These are phyloP conservation scores for Rhizopus arrhizus DNA, from an alignment of 371 early-diverging fungal genomes.

Conservation along the genomic window DNA sequence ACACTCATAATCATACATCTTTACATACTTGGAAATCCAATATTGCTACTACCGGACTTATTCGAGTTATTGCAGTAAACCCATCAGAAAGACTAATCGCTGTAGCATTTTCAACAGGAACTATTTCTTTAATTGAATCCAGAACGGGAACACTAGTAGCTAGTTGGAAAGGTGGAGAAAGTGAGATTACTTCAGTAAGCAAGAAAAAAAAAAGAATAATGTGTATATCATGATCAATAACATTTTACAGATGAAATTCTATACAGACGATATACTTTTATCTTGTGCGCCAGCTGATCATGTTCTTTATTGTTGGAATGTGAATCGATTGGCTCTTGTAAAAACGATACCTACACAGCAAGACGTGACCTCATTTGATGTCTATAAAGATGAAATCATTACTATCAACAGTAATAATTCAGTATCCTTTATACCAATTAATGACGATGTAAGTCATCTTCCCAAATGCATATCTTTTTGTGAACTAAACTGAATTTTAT, in stretches of 20 bases:
- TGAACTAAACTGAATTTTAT: not conserved
- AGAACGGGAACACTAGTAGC: conserved; percentile 65
- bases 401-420: conserved; percentile 67
- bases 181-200: conserved; percentile 62
- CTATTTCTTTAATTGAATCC: conserved; percentile 61
- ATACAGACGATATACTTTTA: conserved; percentile 60
- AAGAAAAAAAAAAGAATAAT: not conserved
- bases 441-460: conserved; percentile 59
- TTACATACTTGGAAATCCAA: conserved; percentile 57
- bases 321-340: conserved; percentile 53
- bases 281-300: conserved; percentile 70
- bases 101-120: conserved; percentile 61
- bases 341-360: conserved; percentile 60
- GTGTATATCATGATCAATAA: not conserved
- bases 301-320: conserved; percentile 66
- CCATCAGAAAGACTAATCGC: conserved; percentile 62
- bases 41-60: conserved; percentile 36
- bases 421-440: conserved; percentile 67
- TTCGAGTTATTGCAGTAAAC: conserved; percentile 50
- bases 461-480: not conserved
- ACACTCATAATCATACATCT: conserved; percentile 38
- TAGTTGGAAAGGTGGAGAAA: conserved; percentile 68
- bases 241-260: conserved; percentile 59
- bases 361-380: conserved; percentile 16
- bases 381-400: conserved; percentile 55